Evolutionary conservation across 73 alveolate genomes (phyloP), one percentile per base, ranked within the genome.

Genomic region (Paraurostyla sp.): DNA sequence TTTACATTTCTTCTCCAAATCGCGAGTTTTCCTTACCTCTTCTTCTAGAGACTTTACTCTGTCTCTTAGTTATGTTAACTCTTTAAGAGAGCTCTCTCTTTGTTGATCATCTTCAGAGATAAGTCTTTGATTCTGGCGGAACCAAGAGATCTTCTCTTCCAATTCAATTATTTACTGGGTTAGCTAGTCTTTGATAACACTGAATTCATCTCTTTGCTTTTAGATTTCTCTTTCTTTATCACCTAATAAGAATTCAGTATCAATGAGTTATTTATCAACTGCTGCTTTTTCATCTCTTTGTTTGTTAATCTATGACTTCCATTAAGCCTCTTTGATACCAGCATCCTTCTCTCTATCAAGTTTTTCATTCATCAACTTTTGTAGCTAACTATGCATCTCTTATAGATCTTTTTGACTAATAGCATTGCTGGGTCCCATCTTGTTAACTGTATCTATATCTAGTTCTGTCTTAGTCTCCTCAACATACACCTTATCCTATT

Each of bases 1-100:
- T 43, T 80, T 80, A 60, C 88, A 86, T 56, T 89, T 86, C 60
- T 80, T 80, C 75, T 89, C 94, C 25, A 80, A 50, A n/a, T 80
- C 85, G 0, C 60, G 48, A 25, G 78, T 78, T 42, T 69, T 81
- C 60, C 68, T 80, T n/a, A 60, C 88, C 36, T 88, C 71, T 29
- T 11, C 36, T 48, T 88, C 83, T 18, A 88, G 65, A 25, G 48
- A 50, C 75, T 56, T 80, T 0, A 30, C 23, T 42, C 65, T 73
- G 25, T 89, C 94, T 54, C 80, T 81, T 13, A 65, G 71, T 59
- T 81, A 27, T 15, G 56, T 59, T 11, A 89, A 38, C 36, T 85
- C 56, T 43, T 2, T 57, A 2, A 45, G 50, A 20, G 29, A 40
- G 16, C 41, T 51, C 60, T 60, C 54, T 30, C 73, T 29, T 1